phyloP scores from a whole-genome alignment of 108 stramenopile species.

The Cyclotella distinguenda region DNA sequence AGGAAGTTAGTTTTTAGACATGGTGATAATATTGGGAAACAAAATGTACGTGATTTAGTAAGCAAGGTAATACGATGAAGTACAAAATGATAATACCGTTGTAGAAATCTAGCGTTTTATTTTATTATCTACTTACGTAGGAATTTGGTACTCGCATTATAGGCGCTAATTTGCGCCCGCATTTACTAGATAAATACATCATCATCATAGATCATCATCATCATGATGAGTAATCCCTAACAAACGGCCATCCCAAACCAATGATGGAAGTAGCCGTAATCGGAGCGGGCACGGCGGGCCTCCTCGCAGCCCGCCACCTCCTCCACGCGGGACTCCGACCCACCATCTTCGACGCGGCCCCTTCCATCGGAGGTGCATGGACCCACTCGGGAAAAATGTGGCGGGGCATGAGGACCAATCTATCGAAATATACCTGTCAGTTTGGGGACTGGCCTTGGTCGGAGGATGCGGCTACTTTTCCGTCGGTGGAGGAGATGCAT shows the following conservation, averaged over 20 bases:
- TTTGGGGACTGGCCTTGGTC: conserved; percentile 76
- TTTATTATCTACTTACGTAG: too few species aligned
- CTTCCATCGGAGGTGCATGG: conserved; percentile 46
- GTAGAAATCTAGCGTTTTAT: too few species aligned
- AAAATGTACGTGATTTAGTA: too few species aligned
- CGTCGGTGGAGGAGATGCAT: conserved; percentile 56
- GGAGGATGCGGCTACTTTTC: conserved; percentile 57
- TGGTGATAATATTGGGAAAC: too few species aligned
- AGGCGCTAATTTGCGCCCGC: too few species aligned
- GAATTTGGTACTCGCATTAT: too few species aligned
- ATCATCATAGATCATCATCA: too few species aligned
- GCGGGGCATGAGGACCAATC: conserved; percentile 62
- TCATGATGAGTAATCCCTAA: not conserved
- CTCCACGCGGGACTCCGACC: conserved; percentile 40
- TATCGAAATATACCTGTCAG: conserved; percentile 67
- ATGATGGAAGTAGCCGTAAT: conserved; percentile 52
- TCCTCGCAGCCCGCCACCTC: conserved; percentile 41
- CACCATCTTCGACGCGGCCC: conserved; percentile 46
- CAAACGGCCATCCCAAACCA: not conserved
- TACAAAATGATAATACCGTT: too few species aligned
- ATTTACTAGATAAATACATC: too few species aligned
- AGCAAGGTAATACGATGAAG: too few species aligned
- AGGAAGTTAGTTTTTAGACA: not conserved
- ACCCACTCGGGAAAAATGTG: conserved; percentile 57
- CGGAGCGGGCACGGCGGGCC: conserved; percentile 45